phyloP scores from a whole-genome alignment of 768 basidiomycete genomes.

The Tylopilus sp. region DNA sequence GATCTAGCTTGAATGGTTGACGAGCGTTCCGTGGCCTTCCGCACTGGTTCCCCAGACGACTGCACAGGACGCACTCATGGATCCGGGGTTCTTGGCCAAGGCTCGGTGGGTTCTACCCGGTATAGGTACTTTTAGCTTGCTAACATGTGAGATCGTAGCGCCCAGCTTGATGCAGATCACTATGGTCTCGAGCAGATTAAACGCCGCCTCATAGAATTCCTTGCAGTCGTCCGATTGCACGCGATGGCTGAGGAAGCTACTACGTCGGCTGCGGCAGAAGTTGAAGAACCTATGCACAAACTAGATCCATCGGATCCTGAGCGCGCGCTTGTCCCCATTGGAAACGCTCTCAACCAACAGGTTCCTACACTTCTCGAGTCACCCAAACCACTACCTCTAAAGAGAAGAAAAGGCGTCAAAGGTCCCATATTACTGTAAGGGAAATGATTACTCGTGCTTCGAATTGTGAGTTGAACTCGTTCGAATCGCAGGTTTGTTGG shows the following conservation, averaged over 20 bases:
- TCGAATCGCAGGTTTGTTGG: conserved; percentile 66
- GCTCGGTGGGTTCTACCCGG: conserved; percentile 45
- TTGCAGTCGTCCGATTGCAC: conserved; percentile 75
- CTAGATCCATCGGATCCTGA: conserved; percentile 10
- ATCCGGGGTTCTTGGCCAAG: conserved; percentile 57
- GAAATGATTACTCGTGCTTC: background rate
- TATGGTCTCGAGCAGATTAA: conserved; percentile 93
- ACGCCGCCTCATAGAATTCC: conserved; percentile 85
- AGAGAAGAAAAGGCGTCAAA: conserved; percentile 47
- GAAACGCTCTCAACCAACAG: conserved; percentile 10
- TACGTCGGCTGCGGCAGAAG: background rate
- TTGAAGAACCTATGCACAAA: conserved; percentile 17
- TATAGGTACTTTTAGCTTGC: background rate
- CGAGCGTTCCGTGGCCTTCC: conserved; percentile 79
- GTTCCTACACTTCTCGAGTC: conserved; percentile 1
- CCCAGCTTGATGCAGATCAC: conserved; percentile 85
- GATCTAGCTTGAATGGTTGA: conserved; percentile 78
- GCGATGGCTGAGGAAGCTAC: conserved; percentile 27
- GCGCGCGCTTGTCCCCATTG: conserved; percentile 24
- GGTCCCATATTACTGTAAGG: conserved; percentile 69
- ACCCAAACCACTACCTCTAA: conserved; percentile 4
- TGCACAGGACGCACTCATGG: conserved; percentile 39
- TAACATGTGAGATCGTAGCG: conserved; percentile 16
- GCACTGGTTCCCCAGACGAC: conserved; percentile 17
- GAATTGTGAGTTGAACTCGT: background rate